Conservation (phyloP, 1,284 basidiomycete species). For the Cutaneotrichosporon mucoides region DNA sequence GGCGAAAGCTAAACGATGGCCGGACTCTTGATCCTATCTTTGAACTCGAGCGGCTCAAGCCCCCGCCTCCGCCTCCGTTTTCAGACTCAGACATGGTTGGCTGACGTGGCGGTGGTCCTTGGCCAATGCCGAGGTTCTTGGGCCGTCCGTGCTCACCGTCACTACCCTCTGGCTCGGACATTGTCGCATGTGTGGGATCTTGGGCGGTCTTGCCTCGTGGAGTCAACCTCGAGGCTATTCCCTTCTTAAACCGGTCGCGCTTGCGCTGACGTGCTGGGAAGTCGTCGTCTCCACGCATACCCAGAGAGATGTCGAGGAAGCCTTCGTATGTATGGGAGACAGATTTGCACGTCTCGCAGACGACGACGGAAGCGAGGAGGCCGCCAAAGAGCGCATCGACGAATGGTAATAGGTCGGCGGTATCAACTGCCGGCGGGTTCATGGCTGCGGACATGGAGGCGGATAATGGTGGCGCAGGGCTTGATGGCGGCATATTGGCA, state of each 20-base stretch:
- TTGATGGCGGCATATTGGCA: neutral
- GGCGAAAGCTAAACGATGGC: conserved; percentile 28
- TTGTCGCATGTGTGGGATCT: conserved; percentile 9
- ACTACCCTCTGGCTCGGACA: conserved; percentile 39
- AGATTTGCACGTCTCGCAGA: conserved; percentile 85
- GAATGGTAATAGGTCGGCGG: conserved; percentile 58
- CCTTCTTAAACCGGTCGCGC: conserved; percentile 63
- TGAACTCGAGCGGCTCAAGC: neutral
- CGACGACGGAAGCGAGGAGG: conserved; percentile 77
- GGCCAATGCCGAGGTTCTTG: neutral
- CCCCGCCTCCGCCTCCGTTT: neutral
- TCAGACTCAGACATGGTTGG: neutral
- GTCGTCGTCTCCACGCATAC: conserved; percentile 58
- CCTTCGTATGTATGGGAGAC: conserved; percentile 85
- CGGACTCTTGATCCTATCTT: conserved; percentile 1
- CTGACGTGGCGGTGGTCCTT: neutral
- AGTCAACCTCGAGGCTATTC: conserved; percentile 45
- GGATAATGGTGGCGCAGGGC: neutral
- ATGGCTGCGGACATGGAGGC: neutral
- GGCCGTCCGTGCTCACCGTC: conserved; percentile 22
- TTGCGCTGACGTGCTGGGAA: conserved; percentile 13
- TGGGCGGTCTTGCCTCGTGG: conserved; percentile 51
- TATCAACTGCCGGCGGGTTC: neutral
- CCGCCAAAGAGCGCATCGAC: conserved; percentile 88
- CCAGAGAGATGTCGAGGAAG: conserved; percentile 86